phyloP scores from a whole-genome alignment of 192 early-diverging fungal genomes.

The Neocallimastix lanati region DNA sequence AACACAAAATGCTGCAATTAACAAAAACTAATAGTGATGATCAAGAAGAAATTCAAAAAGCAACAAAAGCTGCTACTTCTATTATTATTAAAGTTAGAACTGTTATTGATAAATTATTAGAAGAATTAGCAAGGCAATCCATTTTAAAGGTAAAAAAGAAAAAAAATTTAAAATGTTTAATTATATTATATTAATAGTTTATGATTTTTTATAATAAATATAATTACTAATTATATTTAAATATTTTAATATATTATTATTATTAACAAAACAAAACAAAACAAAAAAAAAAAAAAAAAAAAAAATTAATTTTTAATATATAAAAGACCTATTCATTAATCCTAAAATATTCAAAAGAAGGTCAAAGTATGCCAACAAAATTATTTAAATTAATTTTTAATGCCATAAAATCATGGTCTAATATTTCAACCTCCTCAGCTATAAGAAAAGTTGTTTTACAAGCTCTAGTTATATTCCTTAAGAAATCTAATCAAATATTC shows the following conservation, averaged over 20 bases:
- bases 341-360: neutral
- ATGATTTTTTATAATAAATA: too few relatives aligned
- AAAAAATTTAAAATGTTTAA: too few relatives aligned
- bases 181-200: too few relatives aligned
- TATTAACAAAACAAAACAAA: too few relatives aligned
- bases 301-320: too few relatives aligned
- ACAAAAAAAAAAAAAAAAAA: too few relatives aligned
- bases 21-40: neutral
- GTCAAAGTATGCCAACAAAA: neutral
- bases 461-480: neutral
- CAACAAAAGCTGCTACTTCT: neutral
- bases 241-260: too few relatives aligned
- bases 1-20: neutral
- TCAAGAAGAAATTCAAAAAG: neutral
- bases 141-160: neutral
- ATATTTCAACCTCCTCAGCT: neutral
- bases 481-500: neutral
- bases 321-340: neutral
- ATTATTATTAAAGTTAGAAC: neutral
- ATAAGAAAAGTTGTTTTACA: neutral
- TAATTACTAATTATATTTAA: too few relatives aligned
- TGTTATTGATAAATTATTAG: neutral
- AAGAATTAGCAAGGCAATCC: neutral
- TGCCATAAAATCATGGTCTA: neutral
- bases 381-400: neutral